Evolutionary conservation across 2,329 filamentous ascomycete species (phyloP).

Genomic region (Ceratocystis papillata): DNA sequence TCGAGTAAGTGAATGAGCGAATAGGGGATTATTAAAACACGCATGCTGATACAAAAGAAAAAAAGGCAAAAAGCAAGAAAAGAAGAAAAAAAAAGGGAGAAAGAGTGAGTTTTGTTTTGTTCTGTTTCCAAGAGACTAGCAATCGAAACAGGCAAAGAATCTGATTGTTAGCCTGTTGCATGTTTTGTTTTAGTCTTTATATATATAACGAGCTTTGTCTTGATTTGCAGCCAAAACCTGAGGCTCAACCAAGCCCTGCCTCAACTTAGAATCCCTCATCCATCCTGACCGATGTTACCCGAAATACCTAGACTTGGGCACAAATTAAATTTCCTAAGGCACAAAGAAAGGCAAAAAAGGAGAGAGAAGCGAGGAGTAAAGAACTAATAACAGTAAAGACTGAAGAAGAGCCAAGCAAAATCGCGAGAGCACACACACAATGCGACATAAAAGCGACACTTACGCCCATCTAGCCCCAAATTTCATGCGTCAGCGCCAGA

Average conservation of each 20-base stretch:
- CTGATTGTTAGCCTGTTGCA: neutral
- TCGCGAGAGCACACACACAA: too few relatives aligned
- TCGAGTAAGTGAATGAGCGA: too few relatives aligned
- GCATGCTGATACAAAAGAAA: too few relatives aligned
- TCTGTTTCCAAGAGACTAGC: neutral
- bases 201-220: neutral
- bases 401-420: too few relatives aligned
- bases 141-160: neutral
- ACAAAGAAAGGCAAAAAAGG: neutral
- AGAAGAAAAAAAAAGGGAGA: neutral
- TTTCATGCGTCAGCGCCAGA: neutral
- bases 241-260: neutral
- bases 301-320: conserved; percentile 29
- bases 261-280: neutral
- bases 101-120: too few relatives aligned
- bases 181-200: conserved; percentile 2
- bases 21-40: too few relatives aligned
- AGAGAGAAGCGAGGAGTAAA: too few relatives aligned
- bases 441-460: neutral
- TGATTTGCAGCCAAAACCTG: neutral
- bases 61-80: neutral
- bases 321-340: conserved; percentile 11
- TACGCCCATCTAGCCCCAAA: neutral
- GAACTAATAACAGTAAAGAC: too few relatives aligned
- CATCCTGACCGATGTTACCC: conserved; percentile 25